Base-by-base conservation (phyloP, 139 green algal species). In the Chlorella sp. region DNA sequence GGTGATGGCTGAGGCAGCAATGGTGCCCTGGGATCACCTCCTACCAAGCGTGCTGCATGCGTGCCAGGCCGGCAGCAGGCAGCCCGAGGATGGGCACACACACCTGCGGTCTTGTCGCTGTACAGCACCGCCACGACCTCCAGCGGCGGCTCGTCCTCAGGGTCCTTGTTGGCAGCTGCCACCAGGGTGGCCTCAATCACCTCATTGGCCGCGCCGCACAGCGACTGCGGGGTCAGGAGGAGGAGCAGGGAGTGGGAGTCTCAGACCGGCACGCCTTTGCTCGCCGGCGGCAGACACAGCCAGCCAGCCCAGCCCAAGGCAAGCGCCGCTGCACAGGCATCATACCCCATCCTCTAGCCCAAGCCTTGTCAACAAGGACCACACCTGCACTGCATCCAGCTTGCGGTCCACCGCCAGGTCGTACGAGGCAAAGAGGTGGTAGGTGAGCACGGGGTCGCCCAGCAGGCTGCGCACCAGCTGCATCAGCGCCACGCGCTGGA, bases 371-470 rank as follows among this genome's bases (percentile, higher is more conserved):
- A 8, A 54, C 46, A 54, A 60, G 9, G 13, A 26, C 36, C 72
- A 36, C 28, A 62, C 77, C 51, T 83, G 65, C 36, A 93, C 81
- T 30, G 80, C 86, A 46, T 88, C 82, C 65, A 92, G 83, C 87
- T 91, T 91, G 74, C 73, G 64, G 78, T 87, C 91, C 84, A 73
- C 51, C 26, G 77, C 44, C 69, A 90, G 60, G 80, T 94, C 91
- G 80, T 88, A 94, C 16, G 84, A 84, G 26, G 60, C 34, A 62
- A 90, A 93, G 0, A 95, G 84, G 82, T 90, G 90, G 76, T 92
- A 86, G 5, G 92, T 26, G 19, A 93, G 48, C 34, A 86, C 41
- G 20, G 85, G 76, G 34, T 95, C 91, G 41, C 43, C 51, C n/a
- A 87, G 74, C 56, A 94, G 80, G 56, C 87, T 80, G 48, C 86